A percentile compares a stretch with the other conserved stretches of the same genome.
Conservation (phyloP, 192 early-diverging fungal genomes). For the Rhizophagus clarus region DNA sequence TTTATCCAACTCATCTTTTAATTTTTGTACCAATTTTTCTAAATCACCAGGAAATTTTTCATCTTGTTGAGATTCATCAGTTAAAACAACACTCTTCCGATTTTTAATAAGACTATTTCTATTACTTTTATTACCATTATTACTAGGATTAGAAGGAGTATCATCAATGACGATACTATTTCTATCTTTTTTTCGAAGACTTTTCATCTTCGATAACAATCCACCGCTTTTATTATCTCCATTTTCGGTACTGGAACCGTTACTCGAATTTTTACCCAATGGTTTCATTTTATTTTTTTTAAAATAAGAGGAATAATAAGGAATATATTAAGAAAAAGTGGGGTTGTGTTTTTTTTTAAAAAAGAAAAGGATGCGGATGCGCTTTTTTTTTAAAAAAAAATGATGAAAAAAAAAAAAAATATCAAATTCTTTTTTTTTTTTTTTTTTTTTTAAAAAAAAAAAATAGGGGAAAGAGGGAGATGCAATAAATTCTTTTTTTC, state of each 20-base stretch:
- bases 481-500: too few relatives aligned
- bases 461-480: too few relatives aligned
- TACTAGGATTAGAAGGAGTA: not conserved
- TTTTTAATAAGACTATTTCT: not conserved
- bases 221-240: not conserved
- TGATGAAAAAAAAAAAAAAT: too few relatives aligned
- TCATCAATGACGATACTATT: not conserved
- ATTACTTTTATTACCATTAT: not conserved
- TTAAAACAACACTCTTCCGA: not conserved
- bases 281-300: not conserved
- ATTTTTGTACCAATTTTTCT: not conserved
- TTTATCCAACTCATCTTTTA: not conserved
- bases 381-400: too few relatives aligned
- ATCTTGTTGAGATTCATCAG: not conserved
- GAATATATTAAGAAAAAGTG: too few relatives aligned
- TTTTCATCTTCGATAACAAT: not conserved
- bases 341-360: too few relatives aligned
- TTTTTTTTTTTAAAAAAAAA: too few relatives aligned
- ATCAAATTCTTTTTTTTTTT: too few relatives aligned
- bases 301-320: too few relatives aligned
- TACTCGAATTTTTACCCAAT: not conserved
- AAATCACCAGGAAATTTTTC: not conserved
- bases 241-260: not conserved
- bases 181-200: not conserved
- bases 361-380: too few relatives aligned